Percentiles rank a stretch among this genome's conserved stretches.
Conservation (phyloP, 768 basidiomycete species). For the Cystobasidium onofrii region DNA sequence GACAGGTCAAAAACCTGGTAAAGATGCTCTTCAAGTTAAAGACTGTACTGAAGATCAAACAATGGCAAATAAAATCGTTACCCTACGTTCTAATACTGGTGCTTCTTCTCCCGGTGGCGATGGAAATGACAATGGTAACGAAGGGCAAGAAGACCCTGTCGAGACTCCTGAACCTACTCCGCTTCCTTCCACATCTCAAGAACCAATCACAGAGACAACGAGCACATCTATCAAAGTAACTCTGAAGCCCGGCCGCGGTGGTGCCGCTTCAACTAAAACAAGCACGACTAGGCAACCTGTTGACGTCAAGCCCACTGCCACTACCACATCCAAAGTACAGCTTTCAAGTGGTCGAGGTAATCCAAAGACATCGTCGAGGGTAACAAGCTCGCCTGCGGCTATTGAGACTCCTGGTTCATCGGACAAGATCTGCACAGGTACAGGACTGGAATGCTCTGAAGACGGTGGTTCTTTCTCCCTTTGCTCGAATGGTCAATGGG, state of each 20-base stretch:
- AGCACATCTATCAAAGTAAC: background rate
- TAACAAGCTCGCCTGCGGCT: background rate
- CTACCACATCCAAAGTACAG: background rate
- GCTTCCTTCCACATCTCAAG: background rate
- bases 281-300: background rate
- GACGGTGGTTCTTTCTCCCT: conserved; percentile 11
- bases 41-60: background rate
- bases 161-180: background rate
- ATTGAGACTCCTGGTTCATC: background rate
- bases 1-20: background rate
- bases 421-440: background rate
- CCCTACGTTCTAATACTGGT: conserved; percentile 1
- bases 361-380: background rate
- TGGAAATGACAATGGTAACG: background rate
- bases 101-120: background rate
- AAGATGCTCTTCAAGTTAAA: background rate
- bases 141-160: background rate
- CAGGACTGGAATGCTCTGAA: background rate
- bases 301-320: background rate
- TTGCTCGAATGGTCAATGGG: background rate
- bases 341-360: background rate
- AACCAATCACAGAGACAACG: background rate
- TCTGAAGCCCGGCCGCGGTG: background rate
- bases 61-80: background rate
- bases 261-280: background rate